These are phyloP conservation scores for Vaucheria bursata DNA, from an alignment of 352 stramenopile genomes.

Conservation along the genomic window DNA sequence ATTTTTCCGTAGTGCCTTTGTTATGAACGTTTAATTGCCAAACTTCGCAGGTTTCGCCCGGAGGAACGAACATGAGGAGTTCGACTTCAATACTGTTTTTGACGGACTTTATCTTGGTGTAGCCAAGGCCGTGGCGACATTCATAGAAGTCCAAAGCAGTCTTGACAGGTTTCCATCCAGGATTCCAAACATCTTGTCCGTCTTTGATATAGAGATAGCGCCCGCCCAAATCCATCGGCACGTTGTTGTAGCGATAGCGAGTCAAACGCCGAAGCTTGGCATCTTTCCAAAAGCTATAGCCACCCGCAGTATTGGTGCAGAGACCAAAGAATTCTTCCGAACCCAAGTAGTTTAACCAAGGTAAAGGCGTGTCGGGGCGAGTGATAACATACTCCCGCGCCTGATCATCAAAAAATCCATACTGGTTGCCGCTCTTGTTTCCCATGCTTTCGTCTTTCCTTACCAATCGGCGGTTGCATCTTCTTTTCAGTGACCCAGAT, in stretches of 20 bases:
- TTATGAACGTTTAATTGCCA: neutral
- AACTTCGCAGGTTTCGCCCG: neutral
- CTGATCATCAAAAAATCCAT: neutral
- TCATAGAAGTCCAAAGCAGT: neutral
- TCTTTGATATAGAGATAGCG: neutral
- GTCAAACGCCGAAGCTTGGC: neutral
- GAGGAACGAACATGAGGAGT: neutral
- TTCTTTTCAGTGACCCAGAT: neutral
- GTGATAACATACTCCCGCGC: neutral
- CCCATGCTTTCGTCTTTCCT: no score
- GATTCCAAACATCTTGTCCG: neutral
- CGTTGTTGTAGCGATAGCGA: neutral
- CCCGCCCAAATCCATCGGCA: neutral
- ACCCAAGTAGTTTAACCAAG: neutral
- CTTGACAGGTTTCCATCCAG: neutral
- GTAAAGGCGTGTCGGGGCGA: neutral
- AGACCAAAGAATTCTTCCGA: neutral
- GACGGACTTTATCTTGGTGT: neutral
- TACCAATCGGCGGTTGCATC: no score
- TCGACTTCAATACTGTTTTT: neutral
- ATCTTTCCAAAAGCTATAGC: neutral
- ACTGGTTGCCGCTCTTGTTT: no score
- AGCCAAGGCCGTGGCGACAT: neutral
- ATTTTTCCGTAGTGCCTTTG: neutral
- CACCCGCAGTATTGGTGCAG: neutral